Base-by-base conservation (phyloP, 495 filamentous ascomycete genomes). In the Apodospora peruviana region DNA sequence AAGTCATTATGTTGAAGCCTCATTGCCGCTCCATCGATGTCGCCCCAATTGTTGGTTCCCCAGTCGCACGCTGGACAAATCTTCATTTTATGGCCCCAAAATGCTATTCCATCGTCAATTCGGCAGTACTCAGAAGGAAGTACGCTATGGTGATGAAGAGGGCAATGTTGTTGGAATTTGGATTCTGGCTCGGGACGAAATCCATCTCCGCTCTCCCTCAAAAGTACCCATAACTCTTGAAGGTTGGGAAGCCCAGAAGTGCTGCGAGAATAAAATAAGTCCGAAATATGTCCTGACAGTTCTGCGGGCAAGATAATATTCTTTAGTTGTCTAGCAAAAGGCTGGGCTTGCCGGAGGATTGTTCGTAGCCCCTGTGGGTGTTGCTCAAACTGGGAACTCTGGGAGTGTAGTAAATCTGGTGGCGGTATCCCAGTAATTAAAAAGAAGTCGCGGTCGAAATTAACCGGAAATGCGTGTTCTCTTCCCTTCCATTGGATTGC, bases 381-480 rank as follows among this genome's bases (percentile, higher is more conserved):
- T 39, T 39, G 17, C 17, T 39, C 7, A 18, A n/a, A n/a, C n/a
- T n/a, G 17, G 17, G 5, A 11, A 5, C 8, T 14, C 36, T 12
- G 36, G 9, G 5, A 7, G 9, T 5, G 36, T 10, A 39, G 9
- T 18, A 39, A 5, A 18, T 39, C 36, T 5, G 17, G 36, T 12
- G 36, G 16, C 17, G 36, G 9, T 39, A n/a, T 14, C 5, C 36
- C 36, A 18, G 9, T 39, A 39, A 39, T 39, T 5, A 39, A 18
- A 39, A 39, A 39, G 36, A 39, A 39, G 36, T 39, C 36, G 36
- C 17, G 16, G 36, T 39, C 36, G 17, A 39, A 39, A 39, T 39
- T 18, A n/a, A 39, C 36, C 5, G 36, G 36, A 39, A 39, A 39
- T 39, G 36, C 5, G 36, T 39, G 17, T 18, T 12, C 9, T 18